Evolutionary conservation across 1,284 basidiomycete genomes (phyloP), one percentile per base, ranked within the genome.

Genomic region (Peniophora sp.): DNA sequence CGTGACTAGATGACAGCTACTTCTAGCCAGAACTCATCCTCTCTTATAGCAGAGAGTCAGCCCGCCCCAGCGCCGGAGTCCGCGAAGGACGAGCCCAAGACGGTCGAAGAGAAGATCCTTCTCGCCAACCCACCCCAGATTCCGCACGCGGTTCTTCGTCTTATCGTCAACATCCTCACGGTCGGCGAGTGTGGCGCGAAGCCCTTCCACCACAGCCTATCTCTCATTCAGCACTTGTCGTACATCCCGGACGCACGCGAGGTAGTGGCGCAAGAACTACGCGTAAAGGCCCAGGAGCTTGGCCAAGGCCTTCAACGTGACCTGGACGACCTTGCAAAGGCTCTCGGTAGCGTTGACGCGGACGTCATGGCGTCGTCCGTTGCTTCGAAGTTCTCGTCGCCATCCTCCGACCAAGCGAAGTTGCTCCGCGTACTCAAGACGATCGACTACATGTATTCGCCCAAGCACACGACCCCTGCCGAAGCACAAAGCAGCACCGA

Each of bases 121-220:
- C 68, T 88, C 12, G 70, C 83, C 15, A 79, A 79, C 50, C 83
- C 88, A 22, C 94, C 94, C 12, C 81, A 85, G 56, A 85, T 97
- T 53, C 91, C 94, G 6, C 79, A 88, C 47, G 66, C 81, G 3
- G 84, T 88, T 24, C 76, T 97, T 18, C 84, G 89, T 37, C 79
- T 93, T 39, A 91, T 97, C 53, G 91, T 97, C 62, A 97, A 97
- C 64, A 91, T 97, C 58, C 73, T 97, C 51, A 96, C 94, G 18
- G 78, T 88, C 20, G 94, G 95, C 45, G 94, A 98, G 72, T 97
- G 93, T 64, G 92, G 92, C n/a, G 90, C 88, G 48, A 79, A 87
- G 46, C 95, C 92, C 12, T 98, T 98, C 78, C 86, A 92, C 56
- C 86, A 94, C 61, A 94, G 91, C 39, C 73, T 97, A 35, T 76